Evolutionary conservation across 2,329 filamentous ascomycete genomes (phyloP).

Genomic region (Monilinia polystroma): DNA sequence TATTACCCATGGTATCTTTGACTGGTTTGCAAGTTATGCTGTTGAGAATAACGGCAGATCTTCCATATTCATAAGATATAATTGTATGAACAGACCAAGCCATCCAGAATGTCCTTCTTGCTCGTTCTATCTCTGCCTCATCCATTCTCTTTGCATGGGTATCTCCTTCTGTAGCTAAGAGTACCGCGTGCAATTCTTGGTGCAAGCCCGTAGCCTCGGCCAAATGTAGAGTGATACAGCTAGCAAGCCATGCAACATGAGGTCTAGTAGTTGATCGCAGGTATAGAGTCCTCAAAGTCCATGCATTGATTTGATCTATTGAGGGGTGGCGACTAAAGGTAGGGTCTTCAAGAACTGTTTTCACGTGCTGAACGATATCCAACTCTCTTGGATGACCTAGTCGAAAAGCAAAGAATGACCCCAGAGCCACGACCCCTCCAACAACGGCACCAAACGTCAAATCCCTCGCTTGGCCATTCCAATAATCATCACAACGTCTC

Average conservation of each 20-base stretch:
- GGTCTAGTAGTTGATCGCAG: constrained; percentile 36
- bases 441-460: constrained; percentile 41
- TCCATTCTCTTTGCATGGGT: constrained; percentile 14
- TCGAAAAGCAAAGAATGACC: constrained; percentile 40
- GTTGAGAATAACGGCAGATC: constrained; percentile 30
- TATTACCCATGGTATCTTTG: not conserved
- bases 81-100: constrained; percentile 24
- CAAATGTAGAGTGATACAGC: constrained; percentile 35
- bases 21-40: constrained; percentile 26
- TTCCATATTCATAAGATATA: constrained; percentile 29
- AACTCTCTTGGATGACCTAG: constrained; percentile 34
- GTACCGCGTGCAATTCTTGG: constrained; percentile 30
- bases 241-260: constrained; percentile 36
- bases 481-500: constrained; percentile 38
- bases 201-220: constrained; percentile 38
- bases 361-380: constrained; percentile 34
- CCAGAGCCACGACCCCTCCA: constrained; percentile 40
- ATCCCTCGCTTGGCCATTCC: constrained; percentile 33
- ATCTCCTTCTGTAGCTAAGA: constrained; percentile 17
- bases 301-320: constrained; percentile 33
- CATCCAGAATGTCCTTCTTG: constrained; percentile 23
- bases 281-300: constrained; percentile 35
- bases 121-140: constrained; percentile 21
- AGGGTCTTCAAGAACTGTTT: constrained; percentile 32
- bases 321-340: constrained; percentile 23